These are phyloP conservation scores for Farysia itapuensis DNA, from an alignment of 1,284 basidiomycete species.

Conservation along the genomic window DNA sequence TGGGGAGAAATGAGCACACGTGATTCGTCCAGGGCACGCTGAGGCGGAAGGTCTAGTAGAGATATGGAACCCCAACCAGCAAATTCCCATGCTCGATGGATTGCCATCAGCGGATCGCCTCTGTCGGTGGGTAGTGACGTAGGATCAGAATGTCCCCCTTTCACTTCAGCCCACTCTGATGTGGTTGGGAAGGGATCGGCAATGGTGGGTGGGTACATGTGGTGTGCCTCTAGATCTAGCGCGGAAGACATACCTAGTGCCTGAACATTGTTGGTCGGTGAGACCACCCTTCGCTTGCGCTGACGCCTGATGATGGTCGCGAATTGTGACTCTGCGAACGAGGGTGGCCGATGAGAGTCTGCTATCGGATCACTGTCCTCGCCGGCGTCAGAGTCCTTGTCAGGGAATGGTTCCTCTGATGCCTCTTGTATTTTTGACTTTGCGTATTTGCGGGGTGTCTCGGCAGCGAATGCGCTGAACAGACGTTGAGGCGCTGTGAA, in stretches of 20 bases:
- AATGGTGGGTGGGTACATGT: neutral
- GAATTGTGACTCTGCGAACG: slow-evolving; percentile 45
- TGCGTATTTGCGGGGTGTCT: too few relatives aligned
- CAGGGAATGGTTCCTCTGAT: too few relatives aligned
- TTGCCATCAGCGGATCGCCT: slow-evolving; percentile 29
- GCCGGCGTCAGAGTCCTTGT: neutral
- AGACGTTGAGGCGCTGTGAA: too few relatives aligned
- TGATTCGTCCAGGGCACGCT: neutral
- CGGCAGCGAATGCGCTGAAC: too few relatives aligned
- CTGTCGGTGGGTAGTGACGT: slow-evolving; percentile 21
- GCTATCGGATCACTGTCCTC: neutral
- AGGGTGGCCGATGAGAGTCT: slow-evolving; percentile 15
- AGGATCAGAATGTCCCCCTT: slow-evolving; percentile 20
- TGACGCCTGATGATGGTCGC: slow-evolving; percentile 48
- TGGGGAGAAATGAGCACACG: neutral
- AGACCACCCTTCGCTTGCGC: slow-evolving; percentile 37
- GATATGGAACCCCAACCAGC: slow-evolving; percentile 50
- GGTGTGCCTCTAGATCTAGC: slow-evolving; percentile 18
- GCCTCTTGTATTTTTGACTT: too few relatives aligned
- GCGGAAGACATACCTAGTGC: slow-evolving; percentile 3
- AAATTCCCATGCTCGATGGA: slow-evolving; percentile 41
- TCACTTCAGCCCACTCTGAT: slow-evolving; percentile 11
- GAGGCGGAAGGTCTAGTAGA: slow-evolving; percentile 34
- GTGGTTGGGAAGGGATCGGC: slow-evolving; percentile 9
- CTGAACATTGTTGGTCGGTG: slow-evolving; percentile 21